Base-by-base conservation (phyloP, 2,329 filamentous ascomycete genomes). In the Pseudocercospora eumusae region DNA sequence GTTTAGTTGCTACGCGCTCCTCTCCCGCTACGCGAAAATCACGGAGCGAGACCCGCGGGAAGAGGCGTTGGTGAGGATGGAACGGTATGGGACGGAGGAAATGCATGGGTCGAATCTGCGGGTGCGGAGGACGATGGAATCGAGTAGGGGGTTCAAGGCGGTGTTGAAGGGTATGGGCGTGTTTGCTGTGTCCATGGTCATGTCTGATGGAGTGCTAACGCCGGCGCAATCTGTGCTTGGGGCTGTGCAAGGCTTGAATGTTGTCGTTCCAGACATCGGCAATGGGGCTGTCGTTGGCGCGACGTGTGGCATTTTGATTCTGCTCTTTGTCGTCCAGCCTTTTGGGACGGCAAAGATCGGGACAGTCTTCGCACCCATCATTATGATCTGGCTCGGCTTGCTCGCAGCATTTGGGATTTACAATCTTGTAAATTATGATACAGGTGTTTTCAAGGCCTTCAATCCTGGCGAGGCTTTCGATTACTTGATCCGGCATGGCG, bases 161-260 rank as follows among this genome's bases (percentile, higher is more conserved):
- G 65, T 85, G 0, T 75, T 90, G 18, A 88, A 88, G 70, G 76
- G 82, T 1, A 80, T 88, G 49, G 87, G 86, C 1, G 85, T 90
- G 1, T 75, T 90, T 8, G 86, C 85, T 10, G 87, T 90, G 9
- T 84, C 84, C 27, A 84, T 90, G 81, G 86, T 90, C 64, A 86
- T 90, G 75, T 80, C 82, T 31, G 83, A 90, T 71, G 87, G 87
- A 50, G 82, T 90, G 10, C 76, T 90, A 25, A 90, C 87, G 1
- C 88, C 87, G 0, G 88, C 88, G 0, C 87, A 90, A 71, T 89
- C 87, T 3, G 85, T 90, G 1, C 80, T 90, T 5, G 88, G 88
- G 25, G 87, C 88, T 1, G 84, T 90, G 15, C 87, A 90, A 68
- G 76, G 75, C 4, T 75, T 83, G 20, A 78, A 79, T 25, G 87